Percentiles rank a stretch among this genome's conserved stretches.
These are phyloP conservation scores for Hamamelis virginiana DNA, from an alignment of 164 flowering plant genomes.

Conservation along the genomic window DNA sequence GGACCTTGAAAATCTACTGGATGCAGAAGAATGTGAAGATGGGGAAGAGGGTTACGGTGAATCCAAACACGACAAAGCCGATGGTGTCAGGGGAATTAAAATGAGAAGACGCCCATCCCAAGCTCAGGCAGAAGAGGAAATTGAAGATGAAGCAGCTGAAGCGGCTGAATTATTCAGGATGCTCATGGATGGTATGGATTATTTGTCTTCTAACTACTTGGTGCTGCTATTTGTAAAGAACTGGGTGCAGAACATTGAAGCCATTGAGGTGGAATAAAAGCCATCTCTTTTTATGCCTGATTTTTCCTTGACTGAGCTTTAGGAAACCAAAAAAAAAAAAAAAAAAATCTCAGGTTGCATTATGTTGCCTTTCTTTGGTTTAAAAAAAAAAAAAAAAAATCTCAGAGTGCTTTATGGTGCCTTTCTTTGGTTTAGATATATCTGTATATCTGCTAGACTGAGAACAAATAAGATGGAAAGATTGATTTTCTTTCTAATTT, in stretches of 20 bases:
- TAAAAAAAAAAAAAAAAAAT: no score
- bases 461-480: no score
- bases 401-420: no score
- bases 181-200: conserved; percentile 88
- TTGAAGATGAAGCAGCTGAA: conserved; percentile 97
- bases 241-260: not conserved
- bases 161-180: conserved; percentile 91
- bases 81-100: conserved; percentile 81
- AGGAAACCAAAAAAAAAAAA: no score
- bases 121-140: conserved; percentile 83
- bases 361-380: no score
- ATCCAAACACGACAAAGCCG: conserved; percentile 54
- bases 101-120: conserved; percentile 79
- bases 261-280: not conserved
- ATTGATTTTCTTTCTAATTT: not conserved
- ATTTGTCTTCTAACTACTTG: conserved; percentile 1
- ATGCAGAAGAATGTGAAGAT: conserved; percentile 92
- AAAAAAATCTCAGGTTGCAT: no score
- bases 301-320: not conserved
- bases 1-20: conserved; percentile 93
- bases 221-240: not conserved
- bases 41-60: conserved; percentile 60
- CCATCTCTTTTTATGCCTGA: not conserved
- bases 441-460: no score
- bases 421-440: no score